Percentiles rank a stretch among this genome's conserved stretches.
Evolutionary conservation across 176 grass and related monocot species (phyloP).

Genomic region (Metroxylon sagu): DNA sequence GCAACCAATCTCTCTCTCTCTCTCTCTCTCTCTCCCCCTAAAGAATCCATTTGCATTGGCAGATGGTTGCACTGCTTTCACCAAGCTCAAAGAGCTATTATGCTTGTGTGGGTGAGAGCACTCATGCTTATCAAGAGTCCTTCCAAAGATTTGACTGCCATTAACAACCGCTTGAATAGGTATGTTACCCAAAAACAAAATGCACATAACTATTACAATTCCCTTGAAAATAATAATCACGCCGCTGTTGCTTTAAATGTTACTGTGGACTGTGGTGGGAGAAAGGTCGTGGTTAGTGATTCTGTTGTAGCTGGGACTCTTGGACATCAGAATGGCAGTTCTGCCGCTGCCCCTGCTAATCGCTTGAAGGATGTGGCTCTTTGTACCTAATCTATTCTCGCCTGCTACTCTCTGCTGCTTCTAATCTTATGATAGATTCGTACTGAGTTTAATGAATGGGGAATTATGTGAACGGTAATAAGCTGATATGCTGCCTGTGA

Average conservation of each 20-base stretch:
- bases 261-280: constrained; percentile 46
- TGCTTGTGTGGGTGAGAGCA: constrained; percentile 91
- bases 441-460: no score
- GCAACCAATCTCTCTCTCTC: neutral
- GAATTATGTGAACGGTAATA: no score
- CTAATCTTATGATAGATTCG: no score
- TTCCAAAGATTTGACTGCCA: constrained; percentile 85
- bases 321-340: constrained; percentile 27
- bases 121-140: constrained; percentile 96
- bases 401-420: no score
- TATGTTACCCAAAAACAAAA: constrained; percentile 2
- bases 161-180: constrained; percentile 89
- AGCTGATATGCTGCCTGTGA: no score
- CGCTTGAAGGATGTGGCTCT: no score
- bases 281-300: constrained; percentile 79
- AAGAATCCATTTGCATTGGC: neutral
- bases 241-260: neutral
- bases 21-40: neutral
- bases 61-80: constrained; percentile 90
- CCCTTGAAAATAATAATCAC: no score
- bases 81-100: constrained; percentile 99
- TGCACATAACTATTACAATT: no score
- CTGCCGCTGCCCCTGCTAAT: constrained; percentile 23
- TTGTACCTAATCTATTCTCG: no score
- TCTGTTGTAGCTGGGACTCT: constrained; percentile 64